Conservation (phyloP, 129 eudicot genomes). For the Flaveria bidentis region DNA sequence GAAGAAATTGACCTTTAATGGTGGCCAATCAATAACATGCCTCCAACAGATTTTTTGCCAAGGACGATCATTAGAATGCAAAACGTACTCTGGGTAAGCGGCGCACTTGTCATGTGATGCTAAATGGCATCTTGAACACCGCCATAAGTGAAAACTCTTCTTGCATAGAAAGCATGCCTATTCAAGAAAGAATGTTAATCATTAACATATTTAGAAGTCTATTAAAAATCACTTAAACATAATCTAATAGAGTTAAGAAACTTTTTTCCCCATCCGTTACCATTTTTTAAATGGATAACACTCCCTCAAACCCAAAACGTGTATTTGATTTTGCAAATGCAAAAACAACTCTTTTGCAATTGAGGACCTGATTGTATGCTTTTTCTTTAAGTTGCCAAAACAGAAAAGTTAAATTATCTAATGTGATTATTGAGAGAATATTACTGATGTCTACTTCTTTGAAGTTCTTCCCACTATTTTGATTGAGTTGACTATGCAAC, state of each 20-base stretch:
- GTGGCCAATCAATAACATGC: constrained; percentile 67
- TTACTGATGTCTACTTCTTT: neutral
- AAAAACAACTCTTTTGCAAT: neutral
- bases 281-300: neutral
- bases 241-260: neutral
- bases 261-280: neutral
- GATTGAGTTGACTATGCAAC: neutral
- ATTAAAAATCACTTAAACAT: neutral
- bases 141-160: constrained; percentile 58
- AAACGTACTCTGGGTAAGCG: constrained; percentile 72
- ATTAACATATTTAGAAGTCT: neutral
- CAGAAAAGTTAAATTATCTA: neutral
- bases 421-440: neutral
- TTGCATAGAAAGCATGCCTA: constrained; percentile 85
- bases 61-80: constrained; percentile 43
- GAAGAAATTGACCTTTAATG: constrained; percentile 77
- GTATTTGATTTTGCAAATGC: neutral
- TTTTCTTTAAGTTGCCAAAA: neutral
- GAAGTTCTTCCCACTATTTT: neutral
- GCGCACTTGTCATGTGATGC: constrained; percentile 92
- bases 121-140: constrained; percentile 72
- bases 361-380: neutral
- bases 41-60: constrained; percentile 85
- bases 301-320: neutral
- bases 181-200: constrained; percentile 18